A percentile compares a stretch with the other conserved stretches of the same genome.
These are phyloP conservation scores for Marasmius oreades DNA, from an alignment of 1,284 basidiomycete species.

Conservation along the genomic window DNA sequence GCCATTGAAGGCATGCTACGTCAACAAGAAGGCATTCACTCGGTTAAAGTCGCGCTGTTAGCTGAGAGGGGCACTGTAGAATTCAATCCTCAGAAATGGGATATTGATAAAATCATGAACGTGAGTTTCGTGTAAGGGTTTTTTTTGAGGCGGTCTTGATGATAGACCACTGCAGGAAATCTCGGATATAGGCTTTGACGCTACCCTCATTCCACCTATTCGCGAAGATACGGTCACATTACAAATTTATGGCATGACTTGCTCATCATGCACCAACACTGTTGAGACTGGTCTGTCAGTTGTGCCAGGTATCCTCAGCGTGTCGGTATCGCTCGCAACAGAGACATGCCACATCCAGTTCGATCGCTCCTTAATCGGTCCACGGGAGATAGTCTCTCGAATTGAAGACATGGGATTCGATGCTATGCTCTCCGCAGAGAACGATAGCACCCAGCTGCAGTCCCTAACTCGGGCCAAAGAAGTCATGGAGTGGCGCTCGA, in stretches of 20 bases:
- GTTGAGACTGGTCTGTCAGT: conserved; percentile 70
- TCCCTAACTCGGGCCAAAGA: conserved; percentile 92
- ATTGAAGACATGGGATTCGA: conserved; percentile 91
- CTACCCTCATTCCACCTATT: conserved; percentile 63
- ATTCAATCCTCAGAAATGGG: conserved; percentile 84
- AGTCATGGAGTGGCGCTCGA: conserved; percentile 84
- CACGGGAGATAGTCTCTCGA: conserved; percentile 82
- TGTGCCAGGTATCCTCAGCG: conserved; percentile 74
- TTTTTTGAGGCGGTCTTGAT: conserved; percentile 13
- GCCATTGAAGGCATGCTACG: conserved; percentile 94
- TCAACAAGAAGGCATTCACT: conserved; percentile 80
- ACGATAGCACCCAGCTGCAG: conserved; percentile 84
- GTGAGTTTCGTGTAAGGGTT: conserved; percentile 37
- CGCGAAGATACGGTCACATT: conserved; percentile 68
- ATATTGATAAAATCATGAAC: conserved; percentile 71
- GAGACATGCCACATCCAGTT: conserved; percentile 77
- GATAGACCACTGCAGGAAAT: conserved; percentile 60
- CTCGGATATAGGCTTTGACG: conserved; percentile 91
- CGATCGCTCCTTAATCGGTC: conserved; percentile 70
- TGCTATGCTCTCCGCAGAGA: conserved; percentile 80
- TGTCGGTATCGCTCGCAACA: conserved; percentile 71
- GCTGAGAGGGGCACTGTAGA: conserved; percentile 91
- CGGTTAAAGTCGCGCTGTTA: conserved; percentile 89
- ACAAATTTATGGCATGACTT: conserved; percentile 90
- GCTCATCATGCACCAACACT: conserved; percentile 76